Evolutionary conservation across 78 protist genomes (phyloP).

Genomic region (slime mould (Dictyostelium discoideum)): DNA sequence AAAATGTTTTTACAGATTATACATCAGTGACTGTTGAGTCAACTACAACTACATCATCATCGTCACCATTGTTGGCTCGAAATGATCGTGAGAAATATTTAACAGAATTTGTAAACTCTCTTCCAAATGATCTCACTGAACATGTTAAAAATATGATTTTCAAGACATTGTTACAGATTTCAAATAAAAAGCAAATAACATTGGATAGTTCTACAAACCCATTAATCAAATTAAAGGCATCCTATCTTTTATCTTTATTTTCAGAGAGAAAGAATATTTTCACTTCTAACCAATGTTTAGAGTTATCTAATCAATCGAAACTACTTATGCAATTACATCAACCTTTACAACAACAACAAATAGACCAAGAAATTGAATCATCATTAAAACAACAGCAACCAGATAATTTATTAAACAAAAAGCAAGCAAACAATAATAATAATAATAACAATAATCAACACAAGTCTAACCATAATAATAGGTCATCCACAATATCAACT

Average conservation of each 20-base stretch:
- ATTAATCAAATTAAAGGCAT: background rate
- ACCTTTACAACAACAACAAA: background rate
- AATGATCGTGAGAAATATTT: background rate
- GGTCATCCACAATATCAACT: background rate
- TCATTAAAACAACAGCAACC: background rate
- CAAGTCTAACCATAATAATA: background rate
- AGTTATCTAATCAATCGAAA: constrained; percentile 13
- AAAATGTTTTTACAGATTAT: constrained; percentile 28
- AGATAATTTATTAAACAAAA: background rate
- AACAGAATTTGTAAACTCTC: background rate
- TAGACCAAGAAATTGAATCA: too few species aligned
- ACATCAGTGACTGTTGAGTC: background rate
- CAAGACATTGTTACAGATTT: constrained; percentile 18
- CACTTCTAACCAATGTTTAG: background rate
- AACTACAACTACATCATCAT: background rate
- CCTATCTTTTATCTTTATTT: background rate
- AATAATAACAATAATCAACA: background rate
- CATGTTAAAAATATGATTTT: constrained; percentile 8
- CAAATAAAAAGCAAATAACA: constrained; percentile 18
- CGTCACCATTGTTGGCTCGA: background rate
- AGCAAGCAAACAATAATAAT: background rate
- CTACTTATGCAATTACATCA: constrained; percentile 1
- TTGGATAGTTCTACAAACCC: background rate
- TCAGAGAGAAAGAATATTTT: constrained; percentile 17
- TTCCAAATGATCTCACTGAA: constrained; percentile 8